These are phyloP conservation scores for Hypoxylon sp. DNA, from an alignment of 2,329 filamentous ascomycete genomes.

Conservation along the genomic window DNA sequence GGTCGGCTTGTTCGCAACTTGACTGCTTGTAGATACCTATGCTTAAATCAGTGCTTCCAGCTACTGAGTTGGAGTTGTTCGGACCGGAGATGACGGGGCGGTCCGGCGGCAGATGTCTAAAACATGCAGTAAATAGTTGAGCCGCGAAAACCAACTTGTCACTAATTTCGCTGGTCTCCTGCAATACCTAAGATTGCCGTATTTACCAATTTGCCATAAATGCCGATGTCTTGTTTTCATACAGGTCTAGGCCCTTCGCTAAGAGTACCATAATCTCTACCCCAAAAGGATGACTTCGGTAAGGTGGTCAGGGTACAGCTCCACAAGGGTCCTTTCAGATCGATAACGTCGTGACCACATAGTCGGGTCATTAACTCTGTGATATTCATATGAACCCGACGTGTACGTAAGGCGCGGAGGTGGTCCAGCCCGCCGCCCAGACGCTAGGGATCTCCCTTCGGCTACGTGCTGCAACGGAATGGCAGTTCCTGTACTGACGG, in stretches of 20 bases:
- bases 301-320: conserved; percentile 2
- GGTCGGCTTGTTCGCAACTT: no score
- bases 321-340: conserved; percentile 1
- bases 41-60: not conserved
- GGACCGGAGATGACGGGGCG: conserved; percentile 6
- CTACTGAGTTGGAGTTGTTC: not conserved
- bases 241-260: conserved; percentile 10
- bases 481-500: conserved; percentile 15
- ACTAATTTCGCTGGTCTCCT: conserved; percentile 6
- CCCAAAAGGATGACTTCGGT: conserved; percentile 1
- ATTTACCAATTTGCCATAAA: conserved; percentile 17
- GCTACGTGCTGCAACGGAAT: conserved; percentile 21
- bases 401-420: not conserved
- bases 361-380: conserved; percentile 10
- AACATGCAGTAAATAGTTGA: conserved; percentile 27
- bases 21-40: not conserved
- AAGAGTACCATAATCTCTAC: not conserved
- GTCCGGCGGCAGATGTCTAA: conserved; percentile 13
- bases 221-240: conserved; percentile 10
- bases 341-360: conserved; percentile 11
- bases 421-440: conserved; percentile 13
- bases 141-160: conserved; percentile 17
- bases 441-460: conserved; percentile 20
- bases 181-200: conserved; percentile 18
- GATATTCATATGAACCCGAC: not conserved